These are phyloP conservation scores for Echium plantagineum DNA, from an alignment of 257 asterid genomes.

Conservation along the genomic window DNA sequence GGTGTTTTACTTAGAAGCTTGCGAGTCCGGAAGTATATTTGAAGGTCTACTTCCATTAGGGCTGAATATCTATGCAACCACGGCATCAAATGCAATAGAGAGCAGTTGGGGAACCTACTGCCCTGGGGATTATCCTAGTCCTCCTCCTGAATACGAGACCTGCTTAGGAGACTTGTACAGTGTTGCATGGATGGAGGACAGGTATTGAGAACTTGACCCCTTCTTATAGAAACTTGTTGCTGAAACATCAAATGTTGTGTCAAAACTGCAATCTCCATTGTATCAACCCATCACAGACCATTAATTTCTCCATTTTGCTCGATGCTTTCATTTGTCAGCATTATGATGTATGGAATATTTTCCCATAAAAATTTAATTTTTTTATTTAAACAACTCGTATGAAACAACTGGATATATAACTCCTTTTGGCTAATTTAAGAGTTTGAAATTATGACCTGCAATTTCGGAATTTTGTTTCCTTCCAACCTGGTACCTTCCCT, in stretches of 20 bases:
- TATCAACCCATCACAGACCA: no score
- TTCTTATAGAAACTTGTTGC: background rate
- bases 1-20: slow-evolving; percentile 96
- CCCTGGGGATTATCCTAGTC: slow-evolving; percentile 81
- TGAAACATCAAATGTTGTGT: background rate
- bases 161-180: slow-evolving; percentile 96
- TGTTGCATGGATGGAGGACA: slow-evolving; percentile 97
- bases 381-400: background rate
- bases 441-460: background rate
- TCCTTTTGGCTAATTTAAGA: background rate
- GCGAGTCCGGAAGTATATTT: slow-evolving; percentile 93
- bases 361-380: background rate
- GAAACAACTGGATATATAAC: background rate
- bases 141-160: slow-evolving; percentile 78
- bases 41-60: slow-evolving; percentile 90
- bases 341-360: no score
- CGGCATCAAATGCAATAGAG: slow-evolving; percentile 94
- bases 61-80: slow-evolving; percentile 81
- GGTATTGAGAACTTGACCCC: slow-evolving; percentile 34
- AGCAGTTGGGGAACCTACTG: slow-evolving; percentile 98
- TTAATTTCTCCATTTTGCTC: no score
- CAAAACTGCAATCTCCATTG: no score
- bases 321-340: no score
- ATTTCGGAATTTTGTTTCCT: background rate
- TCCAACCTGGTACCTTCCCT: background rate